These are phyloP conservation scores for Rhododendron kiyosumense DNA, from an alignment of 148 eudicot species.

Conservation along the genomic window DNA sequence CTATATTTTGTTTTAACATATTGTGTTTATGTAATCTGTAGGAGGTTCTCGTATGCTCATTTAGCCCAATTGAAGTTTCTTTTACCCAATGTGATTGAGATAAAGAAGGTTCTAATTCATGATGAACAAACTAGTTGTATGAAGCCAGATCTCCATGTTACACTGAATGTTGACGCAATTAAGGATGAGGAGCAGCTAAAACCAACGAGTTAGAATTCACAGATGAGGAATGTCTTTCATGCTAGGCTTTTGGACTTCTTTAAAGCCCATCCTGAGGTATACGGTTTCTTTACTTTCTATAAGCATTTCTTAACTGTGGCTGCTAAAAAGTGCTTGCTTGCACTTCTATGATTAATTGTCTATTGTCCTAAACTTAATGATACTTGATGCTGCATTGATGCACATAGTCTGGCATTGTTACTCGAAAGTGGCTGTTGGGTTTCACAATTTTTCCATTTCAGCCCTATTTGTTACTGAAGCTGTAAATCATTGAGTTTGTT, in stretches of 20 bases:
- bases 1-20: background rate
- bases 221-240: constrained; percentile 49
- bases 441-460: background rate
- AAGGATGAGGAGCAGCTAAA: constrained; percentile 27
- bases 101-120: constrained; percentile 47
- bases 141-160: constrained; percentile 70
- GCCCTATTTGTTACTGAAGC: background rate
- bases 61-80: constrained; percentile 78
- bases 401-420: background rate
- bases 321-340: background rate
- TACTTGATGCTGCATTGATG: background rate
- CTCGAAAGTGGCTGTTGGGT: background rate
- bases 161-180: constrained; percentile 34
- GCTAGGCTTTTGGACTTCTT: constrained; percentile 39
- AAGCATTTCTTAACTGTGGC: background rate
- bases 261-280: constrained; percentile 63
- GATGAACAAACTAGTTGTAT: constrained; percentile 64
- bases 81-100: constrained; percentile 58
- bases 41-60: constrained; percentile 61
- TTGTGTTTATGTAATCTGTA: constrained; percentile 15
- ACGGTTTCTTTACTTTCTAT: background rate
- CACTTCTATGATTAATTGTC: constrained; percentile 32
- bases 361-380: constrained; percentile 51
- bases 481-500: background rate
- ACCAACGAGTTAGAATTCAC: constrained; percentile 28